phyloP scores from a whole-genome alignment of 2,329 filamentous ascomycete genomes.

The Alternaria novae-zelandiae region DNA sequence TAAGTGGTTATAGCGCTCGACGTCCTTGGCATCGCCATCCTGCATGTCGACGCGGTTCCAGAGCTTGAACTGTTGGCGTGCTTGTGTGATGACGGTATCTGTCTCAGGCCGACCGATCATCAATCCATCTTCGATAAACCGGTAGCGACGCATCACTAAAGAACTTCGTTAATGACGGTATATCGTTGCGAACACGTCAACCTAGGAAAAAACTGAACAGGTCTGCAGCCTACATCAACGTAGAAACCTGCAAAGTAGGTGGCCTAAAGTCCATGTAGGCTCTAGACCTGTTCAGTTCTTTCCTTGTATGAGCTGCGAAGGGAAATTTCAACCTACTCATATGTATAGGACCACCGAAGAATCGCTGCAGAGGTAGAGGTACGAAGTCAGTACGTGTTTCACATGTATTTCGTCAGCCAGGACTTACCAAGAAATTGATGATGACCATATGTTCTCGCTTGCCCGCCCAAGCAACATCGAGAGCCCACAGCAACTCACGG shows the following conservation, averaged over 20 bases:
- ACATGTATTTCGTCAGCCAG: too few relatives aligned
- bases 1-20: neutral
- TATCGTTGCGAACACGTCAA: too few relatives aligned
- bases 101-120: constrained; percentile 2
- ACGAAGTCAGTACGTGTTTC: too few relatives aligned
- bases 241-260: too few relatives aligned
- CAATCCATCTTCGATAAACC: constrained; percentile 11
- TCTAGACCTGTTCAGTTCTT: too few relatives aligned
- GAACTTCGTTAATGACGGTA: neutral
- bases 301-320: too few relatives aligned
- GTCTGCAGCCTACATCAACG: too few relatives aligned
- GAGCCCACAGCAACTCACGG: constrained; percentile 44
- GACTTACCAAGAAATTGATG: constrained; percentile 7
- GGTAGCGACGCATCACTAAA: constrained; percentile 11
- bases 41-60: neutral
- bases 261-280: too few relatives aligned
- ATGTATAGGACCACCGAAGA: constrained; percentile 9
- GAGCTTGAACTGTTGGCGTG: neutral
- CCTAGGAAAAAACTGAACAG: too few relatives aligned
- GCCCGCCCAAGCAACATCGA: constrained; percentile 27
- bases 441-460: neutral
- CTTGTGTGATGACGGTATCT: neutral
- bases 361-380: too few relatives aligned
- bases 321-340: neutral
- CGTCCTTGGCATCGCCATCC: neutral